Base-by-base conservation (phyloP, 148 eudicot genomes). In the Cornus kousa region DNA sequence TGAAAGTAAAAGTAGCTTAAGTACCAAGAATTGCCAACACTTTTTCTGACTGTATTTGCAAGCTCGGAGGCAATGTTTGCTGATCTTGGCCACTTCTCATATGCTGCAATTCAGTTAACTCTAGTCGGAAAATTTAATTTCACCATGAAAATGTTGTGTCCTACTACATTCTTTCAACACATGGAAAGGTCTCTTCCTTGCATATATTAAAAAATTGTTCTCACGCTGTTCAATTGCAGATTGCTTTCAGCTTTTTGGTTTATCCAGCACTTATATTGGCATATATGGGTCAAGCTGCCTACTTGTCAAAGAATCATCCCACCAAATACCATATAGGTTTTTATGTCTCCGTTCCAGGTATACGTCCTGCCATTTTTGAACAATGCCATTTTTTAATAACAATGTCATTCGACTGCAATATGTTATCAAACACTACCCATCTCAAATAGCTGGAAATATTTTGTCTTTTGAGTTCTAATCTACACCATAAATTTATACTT, bases 51-150 rank as follows among this genome's bases (percentile, higher is more conserved):
- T 72, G 64, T 55, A 70, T n/a, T 68, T 84, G 83, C 87, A 94
- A 97, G 98, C 31, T 94, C 98, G n/a, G 98, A 94, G 80, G 95
- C 93, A 67, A 94, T 94, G 98, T 94, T 94, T 87, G 97, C 98
- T 74, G 98, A 94, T 86, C 89, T 94, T 74, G 98, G 98, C 70
- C 98, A 94, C 83, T 94, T 92, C 88, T 90, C 98, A 35, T 86
- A 93, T 76, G 74, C 86, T 71, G 97, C 98, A 72, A 94, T 94
- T 85, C 98, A 92, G 95, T 97, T 94, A 83, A 33, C 72, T 68
- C 79, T 75, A 35, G 68, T 39, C 69, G n/a, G 24, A 53, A 53
- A 11, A 0, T 17, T 55, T 37, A 71, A 46, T 31, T 59, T 55
- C 35, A 24, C 12, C 3, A 22, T 28, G 46, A 23, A 39, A 39